phyloP scores from a whole-genome alignment of 2,329 filamentous ascomycete species.

The Colletotrichum lini region DNA sequence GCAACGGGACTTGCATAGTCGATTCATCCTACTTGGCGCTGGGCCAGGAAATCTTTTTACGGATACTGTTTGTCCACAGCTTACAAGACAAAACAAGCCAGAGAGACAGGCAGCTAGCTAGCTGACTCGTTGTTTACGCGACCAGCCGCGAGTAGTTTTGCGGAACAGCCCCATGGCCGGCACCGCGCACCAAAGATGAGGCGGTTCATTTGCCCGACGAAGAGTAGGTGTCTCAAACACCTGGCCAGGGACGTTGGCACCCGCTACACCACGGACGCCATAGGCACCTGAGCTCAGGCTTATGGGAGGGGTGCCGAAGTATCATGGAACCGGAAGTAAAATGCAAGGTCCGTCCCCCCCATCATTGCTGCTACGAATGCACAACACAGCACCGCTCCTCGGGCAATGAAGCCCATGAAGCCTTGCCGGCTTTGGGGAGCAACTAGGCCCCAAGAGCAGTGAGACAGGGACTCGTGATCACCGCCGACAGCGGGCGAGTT shows the following conservation, averaged over 20 bases:
- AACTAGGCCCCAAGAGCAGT: background rate
- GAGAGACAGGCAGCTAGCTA: background rate
- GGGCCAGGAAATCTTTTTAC: background rate
- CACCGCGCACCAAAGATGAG: conserved; percentile 20
- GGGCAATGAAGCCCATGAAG: background rate
- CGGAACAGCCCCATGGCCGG: conserved; percentile 3
- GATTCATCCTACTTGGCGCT: background rate
- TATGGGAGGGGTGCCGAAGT: conserved; percentile 5
- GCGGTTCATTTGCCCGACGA: conserved; percentile 22
- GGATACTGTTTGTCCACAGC: background rate
- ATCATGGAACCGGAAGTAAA: conserved; percentile 21
- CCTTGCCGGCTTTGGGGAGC: background rate
- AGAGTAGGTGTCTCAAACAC: conserved; percentile 13
- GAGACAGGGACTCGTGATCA: background rate
- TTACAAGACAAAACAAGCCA: background rate
- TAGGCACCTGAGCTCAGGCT: conserved; percentile 1
- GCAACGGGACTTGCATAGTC: background rate
- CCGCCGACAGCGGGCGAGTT: background rate
- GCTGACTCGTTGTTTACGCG: conserved; percentile 33
- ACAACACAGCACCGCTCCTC: background rate
- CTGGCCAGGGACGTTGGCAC: conserved; percentile 2
- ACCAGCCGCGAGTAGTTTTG: conserved; percentile 21
- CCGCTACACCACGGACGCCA: conserved; percentile 6
- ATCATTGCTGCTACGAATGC: conserved; percentile 4
- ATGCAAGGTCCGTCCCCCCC: conserved; percentile 9